Evolutionary conservation across 352 stramenopile species (phyloP), one percentile per base, ranked within the genome.

Genomic region (Pythium dissimile): DNA sequence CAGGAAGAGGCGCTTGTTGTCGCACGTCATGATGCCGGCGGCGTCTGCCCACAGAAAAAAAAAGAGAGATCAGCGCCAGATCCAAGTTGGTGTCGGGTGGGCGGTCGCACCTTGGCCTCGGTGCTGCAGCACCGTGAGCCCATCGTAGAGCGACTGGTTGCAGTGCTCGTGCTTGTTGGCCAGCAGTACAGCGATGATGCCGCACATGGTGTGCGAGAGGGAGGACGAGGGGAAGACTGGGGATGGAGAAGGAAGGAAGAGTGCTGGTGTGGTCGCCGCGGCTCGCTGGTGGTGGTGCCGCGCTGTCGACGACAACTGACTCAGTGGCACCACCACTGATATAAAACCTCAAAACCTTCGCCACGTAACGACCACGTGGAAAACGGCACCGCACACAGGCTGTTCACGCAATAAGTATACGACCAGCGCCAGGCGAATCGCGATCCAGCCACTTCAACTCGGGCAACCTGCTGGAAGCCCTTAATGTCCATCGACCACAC

Each of bases 61-160:
- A 31, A 10, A 34, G 9, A 31, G 32, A 7, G 10, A 31, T 42
- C 11, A 34, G n/a, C 34, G 24, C n/a, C n/a, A n/a, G n/a, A 18
- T 6, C 4, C 11, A 43, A 30, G 3, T 32, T 2, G 23, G 32
- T 8, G 32, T 46, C 13, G 23, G 31, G 37, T 47, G 34, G 6
- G 16, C 11, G 8, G 35, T n/a, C 64, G 34, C 47, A 86, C 75
- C 95, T 94, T 99, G 97, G 46, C 97, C 97, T 52, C 97, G 94
- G 77, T 99, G 97, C 73, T 99, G 97, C 48, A 99, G 81, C 46
- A 98, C 95, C 3, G 96, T 99, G 59, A 99, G 88, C 8, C 95
- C 96, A 75, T 99, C 96, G 73, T 98, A 98, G 41, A 99, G 73
- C 30, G 75, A 80, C 66, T 97, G 88, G 70, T 96, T 97, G 67